Evolutionary conservation across 176 grass and related monocot species (phyloP).

Genomic region (Rhynchospora pubera): DNA sequence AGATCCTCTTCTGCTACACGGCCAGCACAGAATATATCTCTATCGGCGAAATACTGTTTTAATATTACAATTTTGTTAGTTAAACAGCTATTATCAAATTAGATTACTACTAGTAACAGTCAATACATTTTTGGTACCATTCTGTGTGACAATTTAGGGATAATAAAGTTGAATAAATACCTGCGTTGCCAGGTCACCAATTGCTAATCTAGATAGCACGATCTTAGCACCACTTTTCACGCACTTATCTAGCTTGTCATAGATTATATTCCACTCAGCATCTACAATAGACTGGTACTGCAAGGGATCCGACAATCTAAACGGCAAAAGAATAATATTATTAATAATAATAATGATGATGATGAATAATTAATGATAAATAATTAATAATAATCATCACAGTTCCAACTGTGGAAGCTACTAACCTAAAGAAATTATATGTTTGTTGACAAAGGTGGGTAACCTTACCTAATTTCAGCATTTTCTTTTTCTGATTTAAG

Average conservation of each 20-base stretch:
- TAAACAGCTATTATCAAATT: not conserved
- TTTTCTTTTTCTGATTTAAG: conserved; percentile 98
- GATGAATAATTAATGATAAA: no score
- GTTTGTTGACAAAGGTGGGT: not conserved
- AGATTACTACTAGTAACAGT: not conserved
- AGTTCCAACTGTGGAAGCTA: not conserved
- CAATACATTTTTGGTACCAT: not conserved
- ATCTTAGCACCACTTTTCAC: conserved; percentile 90
- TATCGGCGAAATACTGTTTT: conserved; percentile 77
- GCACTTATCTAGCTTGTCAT: conserved; percentile 97
- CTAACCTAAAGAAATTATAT: conserved; percentile 5
- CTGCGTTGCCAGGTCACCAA: conserved; percentile 96
- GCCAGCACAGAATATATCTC: conserved; percentile 96
- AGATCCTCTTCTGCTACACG: conserved; percentile 88
- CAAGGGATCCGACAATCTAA: conserved; percentile 73
- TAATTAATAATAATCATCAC: not conserved
- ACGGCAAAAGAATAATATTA: not conserved
- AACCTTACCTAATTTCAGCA: conserved; percentile 73
- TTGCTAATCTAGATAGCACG: conserved; percentile 74
- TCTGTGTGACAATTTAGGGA: not conserved
- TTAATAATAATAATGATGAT: no score
- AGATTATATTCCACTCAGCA: conserved; percentile 99
- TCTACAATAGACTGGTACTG: conserved; percentile 99
- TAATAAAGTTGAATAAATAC: conserved; percentile 24
- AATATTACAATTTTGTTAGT: not conserved